Conservation (phyloP, 169 alveolate genomes). For the Plasmodium gaboni region DNA sequence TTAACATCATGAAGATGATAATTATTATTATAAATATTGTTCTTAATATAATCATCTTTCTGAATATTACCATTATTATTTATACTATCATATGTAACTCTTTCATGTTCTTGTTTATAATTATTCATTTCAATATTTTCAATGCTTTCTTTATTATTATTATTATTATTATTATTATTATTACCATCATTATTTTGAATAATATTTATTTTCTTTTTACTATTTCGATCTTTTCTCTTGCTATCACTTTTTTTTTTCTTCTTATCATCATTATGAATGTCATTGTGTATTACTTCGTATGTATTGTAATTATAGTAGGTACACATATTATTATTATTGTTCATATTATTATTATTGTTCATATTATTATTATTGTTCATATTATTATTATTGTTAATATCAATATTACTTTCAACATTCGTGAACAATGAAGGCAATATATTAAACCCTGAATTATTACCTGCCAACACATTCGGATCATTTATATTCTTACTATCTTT, state of each 20-base stretch:
- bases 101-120: background rate
- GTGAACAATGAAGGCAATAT: too few relatives aligned
- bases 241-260: background rate
- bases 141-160: background rate
- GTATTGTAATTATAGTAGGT: background rate
- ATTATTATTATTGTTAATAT: background rate
- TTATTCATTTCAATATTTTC: background rate
- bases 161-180: background rate
- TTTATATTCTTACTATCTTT: too few relatives aligned
- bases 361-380: background rate
- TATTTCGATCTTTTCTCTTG: background rate
- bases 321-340: background rate
- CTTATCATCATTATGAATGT: background rate
- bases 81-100: background rate
- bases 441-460: too few relatives aligned
- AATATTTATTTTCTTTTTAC: background rate
- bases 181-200: background rate
- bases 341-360: background rate
- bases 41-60: background rate
- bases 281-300: background rate
- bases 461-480: too few relatives aligned
- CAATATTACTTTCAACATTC: too few relatives aligned
- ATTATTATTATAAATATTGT: background rate
- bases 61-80: conserved; percentile 5
- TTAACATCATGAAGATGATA: background rate